These are phyloP conservation scores for Podosphaera xanthii DNA, from an alignment of 2,329 filamentous ascomycete genomes.

Conservation along the genomic window DNA sequence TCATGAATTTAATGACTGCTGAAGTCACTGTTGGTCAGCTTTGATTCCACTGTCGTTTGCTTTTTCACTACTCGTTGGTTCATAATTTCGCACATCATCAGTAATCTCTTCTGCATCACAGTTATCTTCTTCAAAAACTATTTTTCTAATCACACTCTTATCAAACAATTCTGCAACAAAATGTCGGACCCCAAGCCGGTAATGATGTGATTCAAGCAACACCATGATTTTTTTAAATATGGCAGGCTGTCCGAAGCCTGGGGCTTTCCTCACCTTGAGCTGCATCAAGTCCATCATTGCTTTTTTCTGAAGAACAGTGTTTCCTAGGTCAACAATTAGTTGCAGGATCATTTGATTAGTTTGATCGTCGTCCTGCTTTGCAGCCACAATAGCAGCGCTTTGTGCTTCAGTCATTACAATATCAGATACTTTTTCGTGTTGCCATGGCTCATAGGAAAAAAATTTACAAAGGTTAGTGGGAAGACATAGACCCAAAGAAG, in stretches of 20 bases:
- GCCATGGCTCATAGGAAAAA: slow-evolving; percentile 45
- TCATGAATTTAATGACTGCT: too few species aligned
- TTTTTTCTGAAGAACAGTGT: slow-evolving; percentile 78
- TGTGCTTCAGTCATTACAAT: slow-evolving; percentile 20
- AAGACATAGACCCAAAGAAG: slow-evolving; percentile 70
- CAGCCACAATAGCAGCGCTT: slow-evolving; percentile 23
- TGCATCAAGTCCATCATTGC: slow-evolving; percentile 62
- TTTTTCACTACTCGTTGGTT: neutral
- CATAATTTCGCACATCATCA: neutral
- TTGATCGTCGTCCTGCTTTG: slow-evolving; percentile 31
- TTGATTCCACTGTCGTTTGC: too few species aligned
- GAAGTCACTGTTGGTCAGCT: too few species aligned
- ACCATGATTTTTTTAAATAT: slow-evolving; percentile 73
- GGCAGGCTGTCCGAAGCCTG: slow-evolving; percentile 49
- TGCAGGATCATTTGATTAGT: slow-evolving; percentile 56
- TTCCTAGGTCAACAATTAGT: slow-evolving; percentile 69
- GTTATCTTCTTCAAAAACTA: slow-evolving; percentile 49
- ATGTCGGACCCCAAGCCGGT: slow-evolving; percentile 62
- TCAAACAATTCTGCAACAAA: slow-evolving; percentile 91
- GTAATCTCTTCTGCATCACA: slow-evolving; percentile 14
- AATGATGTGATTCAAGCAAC: slow-evolving; percentile 73
- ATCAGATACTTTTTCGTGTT: slow-evolving; percentile 16
- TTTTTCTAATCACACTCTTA: slow-evolving; percentile 60
- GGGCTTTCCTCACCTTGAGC: slow-evolving; percentile 52
- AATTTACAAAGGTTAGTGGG: slow-evolving; percentile 57